phyloP scores from a whole-genome alignment of 2,329 filamentous ascomycete genomes.

The Penicillium sp. region DNA sequence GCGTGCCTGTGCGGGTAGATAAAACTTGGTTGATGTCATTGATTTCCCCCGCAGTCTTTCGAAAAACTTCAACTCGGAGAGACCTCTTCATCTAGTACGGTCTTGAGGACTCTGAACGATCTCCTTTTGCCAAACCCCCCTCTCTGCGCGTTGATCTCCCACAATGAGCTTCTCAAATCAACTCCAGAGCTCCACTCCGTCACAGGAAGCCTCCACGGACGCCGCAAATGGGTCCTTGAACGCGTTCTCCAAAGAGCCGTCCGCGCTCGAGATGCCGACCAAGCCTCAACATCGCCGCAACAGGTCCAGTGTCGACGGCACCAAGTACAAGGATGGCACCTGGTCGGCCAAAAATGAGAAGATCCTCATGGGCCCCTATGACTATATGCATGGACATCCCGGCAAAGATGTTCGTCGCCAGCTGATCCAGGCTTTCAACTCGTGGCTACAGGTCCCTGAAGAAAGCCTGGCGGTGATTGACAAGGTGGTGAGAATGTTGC shows the following conservation, averaged over 20 bases:
- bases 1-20: no score
- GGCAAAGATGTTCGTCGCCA: constrained; percentile 43
- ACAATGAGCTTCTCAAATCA: constrained; percentile 33
- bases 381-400: constrained; percentile 41
- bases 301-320: constrained; percentile 35
- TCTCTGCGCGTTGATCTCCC: constrained; percentile 6
- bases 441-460: constrained; percentile 40
- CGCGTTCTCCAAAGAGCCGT: constrained; percentile 33
- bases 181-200: constrained; percentile 64
- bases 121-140: no score
- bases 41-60: background rate
- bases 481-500: constrained; percentile 41
- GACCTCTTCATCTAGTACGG: no score
- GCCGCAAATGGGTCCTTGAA: constrained; percentile 18
- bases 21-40: constrained; percentile 1
- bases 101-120: no score
- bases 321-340: constrained; percentile 34
- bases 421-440: constrained; percentile 42
- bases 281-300: constrained; percentile 31
- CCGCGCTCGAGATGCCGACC: constrained; percentile 29
- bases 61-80: no score
- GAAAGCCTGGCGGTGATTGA: constrained; percentile 39
- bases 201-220: constrained; percentile 64
- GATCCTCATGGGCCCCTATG: constrained; percentile 41
- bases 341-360: constrained; percentile 38